A percentile compares a stretch with the other conserved stretches of the same genome.
These are phyloP conservation scores for Exophiala xenobiotica DNA, from an alignment of 2,329 filamentous ascomycete species.

Conservation along the genomic window DNA sequence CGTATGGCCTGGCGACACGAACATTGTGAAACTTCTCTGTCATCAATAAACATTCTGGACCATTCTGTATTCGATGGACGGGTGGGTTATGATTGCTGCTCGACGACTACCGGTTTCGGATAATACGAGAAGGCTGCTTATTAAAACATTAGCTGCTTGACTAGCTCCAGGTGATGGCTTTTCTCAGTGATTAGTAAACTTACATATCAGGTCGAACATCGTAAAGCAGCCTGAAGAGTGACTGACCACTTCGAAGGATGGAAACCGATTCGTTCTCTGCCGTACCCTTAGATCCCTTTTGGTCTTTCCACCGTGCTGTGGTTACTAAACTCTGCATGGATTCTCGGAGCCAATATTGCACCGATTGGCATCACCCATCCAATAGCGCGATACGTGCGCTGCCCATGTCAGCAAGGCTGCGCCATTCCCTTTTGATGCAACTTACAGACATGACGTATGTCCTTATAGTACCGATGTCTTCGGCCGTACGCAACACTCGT, in stretches of 20 bases:
- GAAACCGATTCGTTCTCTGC: background rate
- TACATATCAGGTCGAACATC: background rate
- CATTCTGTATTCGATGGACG: background rate
- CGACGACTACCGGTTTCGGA: background rate
- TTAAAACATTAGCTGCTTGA: background rate
- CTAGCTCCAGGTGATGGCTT: background rate
- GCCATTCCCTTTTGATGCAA: background rate
- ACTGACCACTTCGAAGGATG: background rate
- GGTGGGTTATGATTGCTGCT: background rate
- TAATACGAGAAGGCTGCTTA: background rate
- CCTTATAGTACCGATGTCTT: background rate
- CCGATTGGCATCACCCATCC: background rate
- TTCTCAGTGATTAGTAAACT: constrained; percentile 2
- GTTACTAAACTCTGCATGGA: background rate
- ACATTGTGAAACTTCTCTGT: background rate
- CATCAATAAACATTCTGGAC: background rate
- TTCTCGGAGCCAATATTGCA: background rate
- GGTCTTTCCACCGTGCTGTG: too few species aligned
- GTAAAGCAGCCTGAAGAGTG: background rate
- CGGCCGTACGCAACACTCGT: background rate
- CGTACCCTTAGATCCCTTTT: too few species aligned
- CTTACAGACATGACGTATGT: background rate
- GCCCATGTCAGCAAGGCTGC: background rate
- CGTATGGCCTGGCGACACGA: too few species aligned
- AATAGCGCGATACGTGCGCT: background rate